Percentiles rank a stretch among this genome's conserved stretches.
Evolutionary conservation across 23 red algal species (phyloP).

Genomic region (Cyanidioschyzon merolae): DNA sequence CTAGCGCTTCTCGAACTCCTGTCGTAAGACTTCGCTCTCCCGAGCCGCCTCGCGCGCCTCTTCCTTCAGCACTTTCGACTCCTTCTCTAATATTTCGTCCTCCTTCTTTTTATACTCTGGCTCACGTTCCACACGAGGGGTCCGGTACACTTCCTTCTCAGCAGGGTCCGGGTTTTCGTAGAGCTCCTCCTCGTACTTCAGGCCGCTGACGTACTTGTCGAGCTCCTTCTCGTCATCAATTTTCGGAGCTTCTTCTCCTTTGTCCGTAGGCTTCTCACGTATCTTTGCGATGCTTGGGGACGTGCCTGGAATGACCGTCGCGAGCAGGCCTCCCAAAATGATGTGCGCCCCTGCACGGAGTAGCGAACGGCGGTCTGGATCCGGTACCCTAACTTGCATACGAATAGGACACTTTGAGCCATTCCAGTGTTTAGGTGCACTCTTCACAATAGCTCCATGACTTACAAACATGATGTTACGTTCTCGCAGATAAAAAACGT

Average conservation of each 20-base stretch:
- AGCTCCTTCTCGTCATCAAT: conserved; percentile 3
- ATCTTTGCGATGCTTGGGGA: not conserved
- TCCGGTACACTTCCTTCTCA: conserved; percentile 14
- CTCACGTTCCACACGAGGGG: not conserved
- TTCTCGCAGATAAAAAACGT: too few species aligned
- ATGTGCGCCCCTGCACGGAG: not conserved
- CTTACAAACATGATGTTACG: not conserved
- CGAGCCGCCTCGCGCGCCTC: not conserved
- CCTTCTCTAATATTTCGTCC: conserved; percentile 1
- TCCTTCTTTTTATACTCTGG: conserved; percentile 12
- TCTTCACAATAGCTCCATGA: not conserved
- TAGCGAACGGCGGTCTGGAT: not conserved
- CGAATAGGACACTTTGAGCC: not conserved
- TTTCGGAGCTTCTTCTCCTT: not conserved
- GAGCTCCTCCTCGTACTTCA: conserved; percentile 16
- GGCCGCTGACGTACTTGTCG: not conserved
- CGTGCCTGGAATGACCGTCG: not conserved
- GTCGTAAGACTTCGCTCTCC: not conserved
- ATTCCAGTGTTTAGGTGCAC: not conserved
- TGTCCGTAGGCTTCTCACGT: not conserved
- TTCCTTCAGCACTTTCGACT: not conserved
- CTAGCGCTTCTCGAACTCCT: not conserved
- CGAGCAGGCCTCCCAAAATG: not conserved
- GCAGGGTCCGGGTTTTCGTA: conserved; percentile 14
- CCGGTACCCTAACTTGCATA: not conserved